Evolutionary conservation across 306 rosid species (phyloP).

Genomic region (Aeschynomene evenia): DNA sequence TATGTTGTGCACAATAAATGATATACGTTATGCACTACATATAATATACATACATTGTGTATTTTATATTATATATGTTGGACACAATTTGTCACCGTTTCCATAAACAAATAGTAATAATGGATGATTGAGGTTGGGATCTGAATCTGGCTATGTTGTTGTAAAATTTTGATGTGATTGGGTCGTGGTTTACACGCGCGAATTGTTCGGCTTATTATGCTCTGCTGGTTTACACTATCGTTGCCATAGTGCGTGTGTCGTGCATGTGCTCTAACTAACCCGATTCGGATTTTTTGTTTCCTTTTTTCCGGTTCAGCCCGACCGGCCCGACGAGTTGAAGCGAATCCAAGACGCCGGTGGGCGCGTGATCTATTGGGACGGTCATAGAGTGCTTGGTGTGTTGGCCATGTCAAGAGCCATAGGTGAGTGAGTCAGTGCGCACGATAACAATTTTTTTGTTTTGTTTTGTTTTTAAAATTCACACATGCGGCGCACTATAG

Average conservation of each 20-base stretch:
- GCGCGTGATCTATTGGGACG: slow-evolving; percentile 88
- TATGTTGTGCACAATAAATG: no score
- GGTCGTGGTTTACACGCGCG: background rate
- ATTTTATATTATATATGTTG: no score
- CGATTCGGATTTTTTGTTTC: background rate
- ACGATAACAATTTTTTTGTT: background rate
- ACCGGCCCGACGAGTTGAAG: slow-evolving; percentile 70
- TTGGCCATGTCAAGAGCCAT: slow-evolving; percentile 86
- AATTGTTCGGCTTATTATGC: background rate
- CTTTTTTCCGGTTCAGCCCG: slow-evolving; percentile 49
- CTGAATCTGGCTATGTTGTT: background rate
- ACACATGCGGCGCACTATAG: background rate
- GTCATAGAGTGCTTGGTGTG: slow-evolving; percentile 80
- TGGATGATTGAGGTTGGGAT: background rate
- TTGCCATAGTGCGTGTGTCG: background rate
- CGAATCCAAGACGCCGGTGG: slow-evolving; percentile 76
- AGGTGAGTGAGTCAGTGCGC: slow-evolving; percentile 46
- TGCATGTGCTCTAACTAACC: slow-evolving; percentile 15
- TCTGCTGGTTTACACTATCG: background rate
- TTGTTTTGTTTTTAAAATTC: background rate
- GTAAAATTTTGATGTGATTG: background rate
- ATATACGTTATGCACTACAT: no score
- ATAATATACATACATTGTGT: no score
- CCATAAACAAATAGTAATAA: no score
- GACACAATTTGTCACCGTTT: no score